Conservation (phyloP, 169 alveolate species). For the Plasmodium sp. region DNA sequence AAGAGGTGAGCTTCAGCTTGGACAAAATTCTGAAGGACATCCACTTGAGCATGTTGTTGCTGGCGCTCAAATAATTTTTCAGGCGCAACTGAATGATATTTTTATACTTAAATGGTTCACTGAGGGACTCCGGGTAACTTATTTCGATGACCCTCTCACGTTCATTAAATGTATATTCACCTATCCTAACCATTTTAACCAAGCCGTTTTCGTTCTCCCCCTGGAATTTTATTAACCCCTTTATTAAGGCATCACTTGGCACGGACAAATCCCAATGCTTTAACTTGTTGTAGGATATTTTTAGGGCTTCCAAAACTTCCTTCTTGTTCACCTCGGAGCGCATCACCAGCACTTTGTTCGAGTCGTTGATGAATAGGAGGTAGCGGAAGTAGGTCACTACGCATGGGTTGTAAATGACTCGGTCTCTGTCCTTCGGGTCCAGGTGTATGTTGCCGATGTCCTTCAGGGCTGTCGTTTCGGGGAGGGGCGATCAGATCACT, state of each 20-base stretch:
- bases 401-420: constrained; percentile 61
- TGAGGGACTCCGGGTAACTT: constrained; percentile 25
- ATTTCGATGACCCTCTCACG: constrained; percentile 26
- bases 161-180: constrained; percentile 28
- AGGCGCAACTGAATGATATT: constrained; percentile 32
- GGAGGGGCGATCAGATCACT: background rate
- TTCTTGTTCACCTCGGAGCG: constrained; percentile 58
- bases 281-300: constrained; percentile 18
- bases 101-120: constrained; percentile 24
- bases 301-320: constrained; percentile 44
- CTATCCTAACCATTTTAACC: constrained; percentile 49
- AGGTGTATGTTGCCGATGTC: constrained; percentile 66
- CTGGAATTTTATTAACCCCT: constrained; percentile 30
- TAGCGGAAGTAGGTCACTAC: constrained; percentile 61
- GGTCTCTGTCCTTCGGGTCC: constrained; percentile 66
- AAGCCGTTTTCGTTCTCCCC: constrained; percentile 13
- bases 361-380: constrained; percentile 31
- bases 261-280: constrained; percentile 27
- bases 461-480: constrained; percentile 7
- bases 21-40: constrained; percentile 35
- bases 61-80: constrained; percentile 40
- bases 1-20: constrained; percentile 8
- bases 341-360: constrained; percentile 40
- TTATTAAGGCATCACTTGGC: constrained; percentile 12
- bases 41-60: constrained; percentile 55